phyloP scores from a whole-genome alignment of 805 yeast species.

The Cyberlindnera mycetangii region DNA sequence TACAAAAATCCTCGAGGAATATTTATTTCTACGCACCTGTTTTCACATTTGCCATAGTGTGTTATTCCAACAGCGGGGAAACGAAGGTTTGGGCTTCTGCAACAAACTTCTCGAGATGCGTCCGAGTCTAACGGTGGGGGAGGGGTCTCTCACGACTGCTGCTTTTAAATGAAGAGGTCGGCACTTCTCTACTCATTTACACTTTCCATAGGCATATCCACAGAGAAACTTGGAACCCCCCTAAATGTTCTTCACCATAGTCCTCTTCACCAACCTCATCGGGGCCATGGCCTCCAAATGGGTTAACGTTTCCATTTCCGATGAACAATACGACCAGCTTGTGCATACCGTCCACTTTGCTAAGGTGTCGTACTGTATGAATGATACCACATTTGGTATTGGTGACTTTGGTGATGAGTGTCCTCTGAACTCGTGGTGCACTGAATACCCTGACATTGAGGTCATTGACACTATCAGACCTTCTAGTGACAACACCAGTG shows the following conservation, averaged over 20 bases:
- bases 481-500: conserved; percentile 36
- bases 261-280: neutral
- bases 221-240: neutral
- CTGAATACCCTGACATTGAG: conserved; percentile 10
- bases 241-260: neutral
- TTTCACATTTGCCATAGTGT: neutral
- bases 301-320: conserved; percentile 13
- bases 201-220: no score
- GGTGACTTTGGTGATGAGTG: conserved; percentile 19
- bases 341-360: conserved; percentile 17
- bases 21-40: no score
- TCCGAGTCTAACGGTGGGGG: neutral
- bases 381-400: conserved; percentile 7
- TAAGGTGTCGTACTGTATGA: conserved; percentile 22
- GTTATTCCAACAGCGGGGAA: neutral
- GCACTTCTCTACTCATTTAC: no score
- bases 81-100: neutral
- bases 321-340: conserved; percentile 17
- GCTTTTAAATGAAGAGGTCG: no score
- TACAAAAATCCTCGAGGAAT: no score
- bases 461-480: conserved; percentile 18
- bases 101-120: conserved; percentile 1
- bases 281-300: conserved; percentile 10
- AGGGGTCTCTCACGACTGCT: no score
- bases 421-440: conserved; percentile 21